Evolutionary conservation across 345 rosid species (phyloP).

Genomic region (Dipteronia dyeriana): DNA sequence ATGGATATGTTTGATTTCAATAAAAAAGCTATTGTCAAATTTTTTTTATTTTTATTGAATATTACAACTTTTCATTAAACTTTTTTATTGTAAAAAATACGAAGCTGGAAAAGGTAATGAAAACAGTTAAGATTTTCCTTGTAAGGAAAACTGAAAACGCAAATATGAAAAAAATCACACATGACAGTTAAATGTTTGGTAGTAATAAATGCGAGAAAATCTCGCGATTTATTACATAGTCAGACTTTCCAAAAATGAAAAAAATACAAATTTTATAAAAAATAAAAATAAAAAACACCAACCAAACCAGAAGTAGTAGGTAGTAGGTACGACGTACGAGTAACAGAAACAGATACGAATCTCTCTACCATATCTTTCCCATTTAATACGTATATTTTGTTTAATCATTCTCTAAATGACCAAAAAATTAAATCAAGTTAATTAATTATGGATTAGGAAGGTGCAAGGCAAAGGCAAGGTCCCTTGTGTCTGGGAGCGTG

Average conservation of each 20-base stretch:
- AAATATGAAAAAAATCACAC: no score
- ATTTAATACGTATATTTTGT: slow-evolving; percentile 15
- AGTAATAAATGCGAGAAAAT: background rate
- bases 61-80: background rate
- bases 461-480: slow-evolving; percentile 40
- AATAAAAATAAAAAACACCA: background rate
- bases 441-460: slow-evolving; percentile 38
- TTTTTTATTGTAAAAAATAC: background rate
- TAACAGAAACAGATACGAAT: slow-evolving; percentile 44
- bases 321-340: slow-evolving; percentile 62
- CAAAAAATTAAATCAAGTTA: background rate
- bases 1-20: no score
- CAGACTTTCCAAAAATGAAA: background rate
- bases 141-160: background rate
- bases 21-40: no score
- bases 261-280: background rate
- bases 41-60: no score
- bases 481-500: slow-evolving; percentile 36
- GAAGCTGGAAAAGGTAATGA: background rate
- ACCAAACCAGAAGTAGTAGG: slow-evolving; percentile 24
- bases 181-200: background rate
- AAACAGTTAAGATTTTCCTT: background rate
- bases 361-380: slow-evolving; percentile 34
- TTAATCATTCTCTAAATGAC: background rate
- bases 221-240: background rate